phyloP scores from a whole-genome alignment of 805 yeast species.

The Hanseniaspora vineae region DNA sequence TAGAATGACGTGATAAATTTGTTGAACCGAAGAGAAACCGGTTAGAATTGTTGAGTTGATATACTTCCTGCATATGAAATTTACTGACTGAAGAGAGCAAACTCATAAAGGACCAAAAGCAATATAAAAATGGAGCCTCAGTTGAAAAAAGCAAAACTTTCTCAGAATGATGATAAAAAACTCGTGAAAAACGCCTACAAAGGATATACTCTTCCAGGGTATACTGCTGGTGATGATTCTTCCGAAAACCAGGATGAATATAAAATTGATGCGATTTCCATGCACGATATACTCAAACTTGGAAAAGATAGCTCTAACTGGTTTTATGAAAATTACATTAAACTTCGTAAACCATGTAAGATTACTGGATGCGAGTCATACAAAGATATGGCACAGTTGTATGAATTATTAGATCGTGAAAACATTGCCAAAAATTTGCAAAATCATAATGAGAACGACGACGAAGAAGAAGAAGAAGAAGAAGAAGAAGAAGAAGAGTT shows the following conservation, averaged over 20 bases:
- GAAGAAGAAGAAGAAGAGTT: too few relatives aligned
- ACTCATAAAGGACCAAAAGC: too few relatives aligned
- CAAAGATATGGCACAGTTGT: conserved; percentile 22
- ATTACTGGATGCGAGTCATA: conserved; percentile 27
- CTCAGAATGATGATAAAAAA: background rate
- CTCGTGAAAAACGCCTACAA: background rate
- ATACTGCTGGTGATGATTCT: background rate
- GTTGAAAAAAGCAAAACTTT: background rate
- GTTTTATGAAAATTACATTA: conserved; percentile 30
- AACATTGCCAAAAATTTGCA: background rate
- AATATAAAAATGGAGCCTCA: background rate
- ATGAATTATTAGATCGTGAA: conserved; percentile 26
- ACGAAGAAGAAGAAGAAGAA: too few relatives aligned
- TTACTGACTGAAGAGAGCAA: too few relatives aligned
- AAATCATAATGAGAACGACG: too few relatives aligned
- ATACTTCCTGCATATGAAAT: too few relatives aligned
- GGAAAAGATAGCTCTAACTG: background rate
- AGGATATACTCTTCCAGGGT: background rate
- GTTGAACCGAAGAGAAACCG: too few relatives aligned
- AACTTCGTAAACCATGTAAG: conserved; percentile 37
- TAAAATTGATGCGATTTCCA: background rate
- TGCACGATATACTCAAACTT: background rate
- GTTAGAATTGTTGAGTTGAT: too few relatives aligned
- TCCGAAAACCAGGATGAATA: background rate
- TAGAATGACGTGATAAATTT: too few relatives aligned